Base-by-base conservation (phyloP, 2,329 filamentous ascomycete genomes). In the Cadophora gregata region DNA sequence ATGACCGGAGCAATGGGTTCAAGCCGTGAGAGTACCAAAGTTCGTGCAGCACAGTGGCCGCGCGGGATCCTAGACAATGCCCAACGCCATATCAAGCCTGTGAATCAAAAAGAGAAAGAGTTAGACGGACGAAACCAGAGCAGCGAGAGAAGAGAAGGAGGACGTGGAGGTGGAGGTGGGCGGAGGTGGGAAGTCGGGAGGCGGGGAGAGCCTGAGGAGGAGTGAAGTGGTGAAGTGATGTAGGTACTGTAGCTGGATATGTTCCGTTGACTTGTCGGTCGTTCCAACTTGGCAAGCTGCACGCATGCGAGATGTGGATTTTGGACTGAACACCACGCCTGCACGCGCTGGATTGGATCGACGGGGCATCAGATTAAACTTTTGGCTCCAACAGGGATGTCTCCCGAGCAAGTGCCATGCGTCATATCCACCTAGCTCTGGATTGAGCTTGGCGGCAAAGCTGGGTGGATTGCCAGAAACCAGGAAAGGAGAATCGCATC, bases 261-360 rank as follows among this genome's bases (percentile, higher is more conserved):
- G n/a, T 59, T 16, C 55, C 33, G 55, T 45, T n/a, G 21, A 14
- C 12, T 53, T 36, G 31, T 29, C 24, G 47, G 58, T 60, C 25
- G 58, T 60, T 48, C 38, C 38, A n/a, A 47, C 58, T 60, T 31
- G 27, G 58, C 42, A 60, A 31, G 47, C 38, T 58, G 29, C 53
- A n/a, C n/a, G 21, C 29, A 36, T 36, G 29, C 29, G 29, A 58
- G 31, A 38, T 36, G 31, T 38, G 31, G 33, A 36, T 27, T 19
- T n/a, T n/a, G n/a, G n/a, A n/a, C n/a, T 47, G 42, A 21, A n/a
- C 19, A 21, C 42, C 19, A 47, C 42, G 42, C 42, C 19, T 9
- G 19, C 19, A 47, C 42, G 42, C 42, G 42, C 14, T 21, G 42
- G 42, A 47, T 33, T 31, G 33, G 50, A 38, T 42, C 33, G 50